Base-by-base conservation (phyloP, 768 basidiomycete species). In the Lentinula boryana region DNA sequence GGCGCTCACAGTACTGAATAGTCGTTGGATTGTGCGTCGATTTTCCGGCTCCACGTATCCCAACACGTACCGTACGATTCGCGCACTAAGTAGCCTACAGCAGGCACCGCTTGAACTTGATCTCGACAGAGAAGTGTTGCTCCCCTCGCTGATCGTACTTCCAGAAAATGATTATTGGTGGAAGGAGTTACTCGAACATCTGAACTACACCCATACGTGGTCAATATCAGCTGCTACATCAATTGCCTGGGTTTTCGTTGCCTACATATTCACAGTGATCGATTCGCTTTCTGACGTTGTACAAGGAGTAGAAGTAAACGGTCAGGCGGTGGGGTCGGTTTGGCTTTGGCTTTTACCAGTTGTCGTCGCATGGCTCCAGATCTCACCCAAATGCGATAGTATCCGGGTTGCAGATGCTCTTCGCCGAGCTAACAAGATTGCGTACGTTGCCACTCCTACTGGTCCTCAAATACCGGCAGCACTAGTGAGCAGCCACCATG, bases 311-410 rank as follows among this genome's bases (percentile, higher is more conserved):
- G 49, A 62, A 60, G 67, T 70, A 1, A 75, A 69, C 36, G 77
- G 78, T 0, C 71, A 77, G 56, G 74, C 70, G 21, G 73, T 75
- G 6, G 77, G 74, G 3, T 73, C 74, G 2, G 65, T 74, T 15
- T 81, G 77, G 78, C 63, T 80, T 6, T 81, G 78, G 77, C 69
- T 80, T 18, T 43, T 80, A 7, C 71, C 78, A 0, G 63, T 80
- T 4, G 72, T 78, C 9, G 63, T 74, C 3, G 74, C 77, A 4
- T 80, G 78, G 74, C 63, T 79, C 7, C 69, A 76, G 52, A 62
- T 78, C 6, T 75, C 77, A 0, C 77, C 78, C 0, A 74, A 78
- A 60, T 76, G 75, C 53, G 74, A 78, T 62, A 67, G 69, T 3
- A 36, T 46, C 2, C 71, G 75, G 9, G 66, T 79, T 12, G 44